phyloP scores from a whole-genome alignment of 345 rosid genomes.

The Salix purpurea region DNA sequence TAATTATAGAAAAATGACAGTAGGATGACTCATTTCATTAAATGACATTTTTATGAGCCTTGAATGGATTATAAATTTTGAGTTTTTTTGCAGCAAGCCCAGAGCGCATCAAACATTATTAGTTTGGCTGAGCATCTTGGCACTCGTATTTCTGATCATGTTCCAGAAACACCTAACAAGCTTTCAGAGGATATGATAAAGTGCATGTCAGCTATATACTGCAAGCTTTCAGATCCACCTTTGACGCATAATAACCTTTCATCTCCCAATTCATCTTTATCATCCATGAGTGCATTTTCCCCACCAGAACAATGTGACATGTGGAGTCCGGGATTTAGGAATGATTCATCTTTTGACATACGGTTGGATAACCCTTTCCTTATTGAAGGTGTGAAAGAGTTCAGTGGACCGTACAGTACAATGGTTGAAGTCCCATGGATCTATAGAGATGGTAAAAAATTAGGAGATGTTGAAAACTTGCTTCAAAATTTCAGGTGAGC shows the following conservation, averaged over 20 bases:
- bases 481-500: slow-evolving; percentile 81
- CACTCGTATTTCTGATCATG: slow-evolving; percentile 78
- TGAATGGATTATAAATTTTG: slow-evolving; percentile 11
- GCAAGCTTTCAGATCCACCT: slow-evolving; percentile 91
- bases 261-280: slow-evolving; percentile 76
- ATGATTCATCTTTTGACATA: slow-evolving; percentile 68
- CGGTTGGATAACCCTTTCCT: slow-evolving; percentile 78
- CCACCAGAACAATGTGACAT: slow-evolving; percentile 62
- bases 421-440: slow-evolving; percentile 88
- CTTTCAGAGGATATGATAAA: slow-evolving; percentile 93
- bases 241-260: slow-evolving; percentile 52
- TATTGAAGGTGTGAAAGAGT: slow-evolving; percentile 82
- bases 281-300: slow-evolving; percentile 69
- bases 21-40: neutral
- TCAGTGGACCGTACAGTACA: slow-evolving; percentile 86
- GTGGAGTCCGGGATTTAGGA: slow-evolving; percentile 83
- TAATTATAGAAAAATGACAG: neutral
- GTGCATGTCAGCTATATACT: slow-evolving; percentile 84
- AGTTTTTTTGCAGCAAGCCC: slow-evolving; percentile 55
- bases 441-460: slow-evolving; percentile 68
- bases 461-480: slow-evolving; percentile 69
- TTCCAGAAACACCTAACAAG: slow-evolving; percentile 84
- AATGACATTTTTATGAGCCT: neutral
- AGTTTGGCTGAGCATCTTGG: slow-evolving; percentile 97
- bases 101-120: slow-evolving; percentile 59